A percentile compares a stretch with the other conserved stretches of the same genome.
Evolutionary conservation across 305 asterid species (phyloP).

Genomic region (Stenogyne calaminthoides): DNA sequence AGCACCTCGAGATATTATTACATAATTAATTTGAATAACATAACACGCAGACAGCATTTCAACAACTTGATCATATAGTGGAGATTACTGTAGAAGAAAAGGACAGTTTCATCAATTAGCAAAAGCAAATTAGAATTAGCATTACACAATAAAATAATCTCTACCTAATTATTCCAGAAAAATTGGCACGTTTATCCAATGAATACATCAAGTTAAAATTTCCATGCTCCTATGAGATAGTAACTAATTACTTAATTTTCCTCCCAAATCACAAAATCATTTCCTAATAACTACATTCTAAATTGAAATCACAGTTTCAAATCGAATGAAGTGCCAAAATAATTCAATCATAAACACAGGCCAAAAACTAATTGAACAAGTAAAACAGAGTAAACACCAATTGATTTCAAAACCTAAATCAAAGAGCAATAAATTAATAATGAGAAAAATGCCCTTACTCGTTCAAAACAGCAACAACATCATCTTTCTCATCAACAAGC

Average conservation of each 20-base stretch:
- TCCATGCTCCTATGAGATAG: too few species aligned
- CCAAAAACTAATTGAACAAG: not conserved
- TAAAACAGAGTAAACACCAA: not conserved
- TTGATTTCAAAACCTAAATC: not conserved
- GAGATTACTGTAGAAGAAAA: slow-evolving; percentile 1
- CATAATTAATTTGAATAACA: not conserved
- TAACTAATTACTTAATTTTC: not conserved
- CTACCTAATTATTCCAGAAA: slow-evolving; percentile 13
- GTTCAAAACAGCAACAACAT: slow-evolving; percentile 61
- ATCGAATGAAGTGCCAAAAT: not conserved
- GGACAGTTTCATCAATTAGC: not conserved
- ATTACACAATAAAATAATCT: slow-evolving; percentile 6
- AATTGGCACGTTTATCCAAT: not conserved
- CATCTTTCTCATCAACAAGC: slow-evolving; percentile 55
- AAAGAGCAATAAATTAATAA: not conserved
- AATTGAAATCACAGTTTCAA: not conserved
- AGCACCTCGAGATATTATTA: not conserved
- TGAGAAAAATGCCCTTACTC: slow-evolving; percentile 53
- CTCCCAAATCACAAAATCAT: not conserved
- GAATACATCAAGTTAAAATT: not conserved
- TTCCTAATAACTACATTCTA: not conserved
- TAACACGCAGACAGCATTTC: not conserved
- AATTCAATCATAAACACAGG: not conserved
- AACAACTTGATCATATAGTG: slow-evolving; percentile 25
- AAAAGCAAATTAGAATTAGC: not conserved